Base-by-base conservation (phyloP, 306 rosid species). In the Glycyrrhiza uralensis region DNA sequence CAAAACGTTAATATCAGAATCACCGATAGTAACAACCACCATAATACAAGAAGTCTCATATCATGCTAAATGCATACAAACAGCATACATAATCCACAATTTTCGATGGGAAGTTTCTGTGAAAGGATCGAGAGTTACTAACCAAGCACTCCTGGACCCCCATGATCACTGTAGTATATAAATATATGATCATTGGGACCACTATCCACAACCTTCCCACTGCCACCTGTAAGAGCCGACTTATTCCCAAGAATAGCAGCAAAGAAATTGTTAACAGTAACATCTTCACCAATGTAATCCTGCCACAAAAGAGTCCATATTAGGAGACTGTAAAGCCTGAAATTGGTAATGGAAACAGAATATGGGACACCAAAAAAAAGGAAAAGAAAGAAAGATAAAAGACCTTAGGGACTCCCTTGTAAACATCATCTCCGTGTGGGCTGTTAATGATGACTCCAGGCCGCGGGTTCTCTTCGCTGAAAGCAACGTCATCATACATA, bases 121-220 rank as follows among this genome's bases (percentile, higher is more conserved):
- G n/a, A n/a, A n/a, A n/a, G n/a, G n/a, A n/a, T n/a, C n/a, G n/a
- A n/a, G n/a, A n/a, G n/a, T n/a, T n/a, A 88, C 96, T 87, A 79
- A 95, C 99, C 97, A 69, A 95, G 96, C 68, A 91, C 89, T 29
- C 97, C 99, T 6, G 97, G 92, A 76, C 97, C 99, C 7, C 99
- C 99, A 45, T 95, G 99, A 70, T 95, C 99, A 26, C 85, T 74
- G 45, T 89, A 95, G 82, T 82, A 95, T 66, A 95, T 81, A 77
- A 95, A 95, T 78, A 95, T 89, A 75, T 89, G 96, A 83, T 95
- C 99, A 57, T 88, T 67, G 44, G 99, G 97, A 71, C 96, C 96
- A 20, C 97, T 95, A 69, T 95, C 89, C 26, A 91, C 96, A 66
- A 95, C 96, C 81, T 95, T 95, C 79, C 97, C 96, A 12, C 96